These are phyloP conservation scores for Myxozyma neotropica DNA, from an alignment of 805 yeast genomes.

Conservation along the genomic window DNA sequence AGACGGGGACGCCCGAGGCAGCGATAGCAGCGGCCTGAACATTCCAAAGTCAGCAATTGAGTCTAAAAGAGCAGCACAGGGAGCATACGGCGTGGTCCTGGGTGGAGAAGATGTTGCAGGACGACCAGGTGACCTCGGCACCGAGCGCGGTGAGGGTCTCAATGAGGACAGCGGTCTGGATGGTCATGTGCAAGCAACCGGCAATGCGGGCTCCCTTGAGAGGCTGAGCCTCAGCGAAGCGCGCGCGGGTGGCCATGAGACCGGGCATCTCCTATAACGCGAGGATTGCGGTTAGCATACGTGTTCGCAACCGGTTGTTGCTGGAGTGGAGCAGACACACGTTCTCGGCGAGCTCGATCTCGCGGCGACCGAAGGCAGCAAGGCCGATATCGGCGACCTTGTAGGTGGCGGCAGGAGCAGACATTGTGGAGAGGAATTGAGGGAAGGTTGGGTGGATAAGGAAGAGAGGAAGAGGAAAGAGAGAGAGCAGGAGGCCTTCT, in stretches of 20 bases:
- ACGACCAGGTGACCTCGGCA: conserved; percentile 99
- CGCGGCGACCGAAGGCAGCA: conserved; percentile 99
- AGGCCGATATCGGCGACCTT: conserved; percentile 97
- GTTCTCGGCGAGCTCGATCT: conserved; percentile 97
- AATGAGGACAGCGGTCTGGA: conserved; percentile 97
- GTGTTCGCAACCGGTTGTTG: too few relatives aligned
- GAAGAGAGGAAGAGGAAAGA: neutral
- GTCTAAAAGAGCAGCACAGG: neutral
- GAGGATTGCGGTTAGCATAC: neutral
- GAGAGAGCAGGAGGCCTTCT: neutral
- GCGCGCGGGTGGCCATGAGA: conserved; percentile 93
- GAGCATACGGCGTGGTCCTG: conserved; percentile 95
- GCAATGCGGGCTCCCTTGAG: conserved; percentile 98
- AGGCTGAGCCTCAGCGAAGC: conserved; percentile 90
- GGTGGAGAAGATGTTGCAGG: conserved; percentile 98
- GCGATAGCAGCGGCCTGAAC: conserved; percentile 90
- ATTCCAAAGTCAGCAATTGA: neutral
- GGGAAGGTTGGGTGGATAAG: neutral
- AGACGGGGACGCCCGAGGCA: conserved; percentile 98
- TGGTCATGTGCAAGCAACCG: conserved; percentile 99
- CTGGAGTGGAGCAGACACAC: conserved; percentile 52
- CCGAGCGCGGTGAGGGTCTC: conserved; percentile 97
- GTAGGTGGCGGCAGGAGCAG: conserved; percentile 47
- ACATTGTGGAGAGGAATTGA: conserved; percentile 16
- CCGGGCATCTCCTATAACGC: conserved; percentile 45